A percentile compares a stretch with the other conserved stretches of the same genome.
phyloP scores from a whole-genome alignment of 2,329 filamentous ascomycete species.

The Botrytis tulipae region DNA sequence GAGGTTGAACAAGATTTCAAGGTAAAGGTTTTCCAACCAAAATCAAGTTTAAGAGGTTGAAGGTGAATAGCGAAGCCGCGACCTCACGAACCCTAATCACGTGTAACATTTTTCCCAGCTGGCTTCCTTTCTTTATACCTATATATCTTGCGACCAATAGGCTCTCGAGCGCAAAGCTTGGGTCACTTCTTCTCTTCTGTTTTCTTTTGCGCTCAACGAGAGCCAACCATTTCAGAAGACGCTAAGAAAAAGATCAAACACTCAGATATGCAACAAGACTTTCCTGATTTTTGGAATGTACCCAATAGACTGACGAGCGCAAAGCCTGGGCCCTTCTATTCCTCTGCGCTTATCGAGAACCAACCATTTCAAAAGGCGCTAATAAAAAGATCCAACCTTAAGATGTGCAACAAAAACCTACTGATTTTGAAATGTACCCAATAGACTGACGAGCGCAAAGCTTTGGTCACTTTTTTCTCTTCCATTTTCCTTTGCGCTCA shows the following conservation, averaged over 20 bases:
- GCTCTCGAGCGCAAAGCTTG: neutral
- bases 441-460: neutral
- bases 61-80: neutral
- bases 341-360: neutral
- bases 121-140: neutral
- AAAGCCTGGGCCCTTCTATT: too few relatives aligned
- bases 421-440: neutral
- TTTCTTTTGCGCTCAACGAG: neutral
- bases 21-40: neutral
- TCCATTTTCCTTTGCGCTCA: neutral
- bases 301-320: too few relatives aligned
- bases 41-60: neutral
- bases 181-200: neutral
- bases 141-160: neutral
- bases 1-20: neutral
- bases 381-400: neutral
- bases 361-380: neutral
- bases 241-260: neutral
- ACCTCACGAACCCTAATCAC: neutral
- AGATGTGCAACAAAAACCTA: neutral
- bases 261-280: neutral
- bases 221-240: neutral
- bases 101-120: neutral
- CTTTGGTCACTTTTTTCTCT: neutral
- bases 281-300: too few relatives aligned